Evolutionary conservation across 176 grass and related monocot species (phyloP), one percentile per base, ranked within the genome.

Genomic region (Phragmites australis): DNA sequence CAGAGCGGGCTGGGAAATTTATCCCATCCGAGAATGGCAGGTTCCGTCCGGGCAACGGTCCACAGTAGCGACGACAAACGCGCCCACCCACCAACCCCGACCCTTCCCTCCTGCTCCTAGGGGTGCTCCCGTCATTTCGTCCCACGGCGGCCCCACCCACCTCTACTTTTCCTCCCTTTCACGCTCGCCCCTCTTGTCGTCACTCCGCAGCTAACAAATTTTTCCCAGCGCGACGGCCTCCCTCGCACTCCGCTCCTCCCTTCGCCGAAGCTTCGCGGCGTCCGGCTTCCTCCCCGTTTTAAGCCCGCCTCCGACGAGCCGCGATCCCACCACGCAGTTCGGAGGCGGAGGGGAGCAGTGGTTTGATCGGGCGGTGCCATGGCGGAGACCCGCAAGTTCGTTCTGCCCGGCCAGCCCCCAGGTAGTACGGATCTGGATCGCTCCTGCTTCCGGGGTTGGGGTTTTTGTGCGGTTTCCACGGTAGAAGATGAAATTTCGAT

Each of bases 401-500:
- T 65, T 51, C 32, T 61, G 61, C 76, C 87, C 51, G 83, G 46
- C 75, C 76, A 79, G 44, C 76, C 87, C 4, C 81, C 81, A 75
- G 81, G 87, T 84, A 74, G 6, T 23, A 4, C 45, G 17, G 3
- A 9, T 9, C 45, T 37, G 18, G 5, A 8, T 66, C 10, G 2
- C 18, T 3, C 70, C 55, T 51, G 58, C 30, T 39, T 27, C 16
- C 3, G 25, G 70, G 50, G 30, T 8, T 58, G 6, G 8, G 60
- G 25, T 37, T 81, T 80, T 48, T 9, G 14, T 0, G 55, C 55
- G 21, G 68, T 27, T 60, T 9, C n/a, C 26, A 15, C 43, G 63
- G 57, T 15, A 11, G 16, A 60, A 23, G 67, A 30, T 3, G 5
- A 11, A 49, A 27, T 61, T 62, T 49, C 55, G 9, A 0, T 47